Conservation (phyloP, 1,284 basidiomycete genomes). For the Ustilago crameri region DNA sequence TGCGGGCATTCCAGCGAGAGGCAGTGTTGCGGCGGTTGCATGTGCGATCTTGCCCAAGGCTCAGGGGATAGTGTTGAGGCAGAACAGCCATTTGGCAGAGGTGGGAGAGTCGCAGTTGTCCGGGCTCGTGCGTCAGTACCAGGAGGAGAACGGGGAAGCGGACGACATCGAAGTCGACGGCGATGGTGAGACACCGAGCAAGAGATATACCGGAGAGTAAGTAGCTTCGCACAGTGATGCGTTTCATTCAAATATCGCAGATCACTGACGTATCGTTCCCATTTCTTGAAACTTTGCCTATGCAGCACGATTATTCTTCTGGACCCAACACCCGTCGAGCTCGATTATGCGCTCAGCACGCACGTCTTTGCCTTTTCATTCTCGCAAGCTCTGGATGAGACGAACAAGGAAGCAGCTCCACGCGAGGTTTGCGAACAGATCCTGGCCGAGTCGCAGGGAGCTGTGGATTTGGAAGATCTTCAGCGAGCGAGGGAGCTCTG, state of each 20-base stretch:
- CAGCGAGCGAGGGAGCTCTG: constrained; percentile 24
- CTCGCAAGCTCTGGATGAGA: constrained; percentile 29
- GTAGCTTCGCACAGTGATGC: constrained; percentile 2
- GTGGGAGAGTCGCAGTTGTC: constrained; percentile 29
- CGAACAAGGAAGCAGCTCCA: constrained; percentile 9
- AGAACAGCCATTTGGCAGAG: constrained; percentile 37
- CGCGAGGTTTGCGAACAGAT: constrained; percentile 36
- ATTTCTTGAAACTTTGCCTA: not conserved
- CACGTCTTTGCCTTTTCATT: constrained; percentile 61
- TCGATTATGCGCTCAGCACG: constrained; percentile 53
- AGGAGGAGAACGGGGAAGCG: constrained; percentile 17
- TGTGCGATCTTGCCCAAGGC: constrained; percentile 71
- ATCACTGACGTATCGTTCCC: not conserved
- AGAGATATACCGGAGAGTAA: constrained; percentile 35
- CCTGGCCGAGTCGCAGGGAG: constrained; percentile 39
- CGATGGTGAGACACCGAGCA: constrained; percentile 19
- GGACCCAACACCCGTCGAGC: constrained; percentile 58
- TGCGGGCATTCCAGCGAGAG: constrained; percentile 70
- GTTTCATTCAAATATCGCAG: not conserved
- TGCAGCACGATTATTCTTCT: constrained; percentile 48
- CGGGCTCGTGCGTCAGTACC: constrained; percentile 37
- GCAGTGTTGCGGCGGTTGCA: constrained; percentile 69
- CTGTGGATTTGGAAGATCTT: constrained; percentile 34
- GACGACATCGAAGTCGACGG: constrained; percentile 30
- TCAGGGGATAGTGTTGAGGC: constrained; percentile 34